Evolutionary conservation across 345 rosid genomes (phyloP).

Genomic region (Lagerstroemia speciosa): DNA sequence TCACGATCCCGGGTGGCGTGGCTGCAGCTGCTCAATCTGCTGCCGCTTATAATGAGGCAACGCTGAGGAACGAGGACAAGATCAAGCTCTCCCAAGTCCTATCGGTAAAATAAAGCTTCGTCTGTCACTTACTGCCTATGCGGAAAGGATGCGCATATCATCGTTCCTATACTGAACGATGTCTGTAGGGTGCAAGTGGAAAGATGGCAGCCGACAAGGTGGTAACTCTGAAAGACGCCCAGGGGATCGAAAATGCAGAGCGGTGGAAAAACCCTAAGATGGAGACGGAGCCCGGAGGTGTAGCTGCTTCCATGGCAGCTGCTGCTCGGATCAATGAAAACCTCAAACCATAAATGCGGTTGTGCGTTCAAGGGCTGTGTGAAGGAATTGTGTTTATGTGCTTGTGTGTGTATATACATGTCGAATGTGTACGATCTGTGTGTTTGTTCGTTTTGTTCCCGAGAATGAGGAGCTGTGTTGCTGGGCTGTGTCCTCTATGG

Average conservation of each 20-base stretch:
- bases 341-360: not conserved
- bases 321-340: conserved; percentile 3
- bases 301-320: not conserved
- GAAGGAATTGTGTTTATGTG: too few species aligned
- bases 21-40: conserved; percentile 24
- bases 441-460: too few species aligned
- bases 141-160: not conserved
- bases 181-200: not conserved
- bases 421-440: too few species aligned
- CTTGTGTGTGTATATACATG: too few species aligned
- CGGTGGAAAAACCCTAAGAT: not conserved
- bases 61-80: conserved; percentile 13
- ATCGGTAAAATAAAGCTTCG: conserved; percentile 5
- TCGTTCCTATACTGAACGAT: not conserved
- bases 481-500: too few species aligned
- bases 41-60: conserved; percentile 14
- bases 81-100: conserved; percentile 18
- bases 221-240: not conserved
- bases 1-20: conserved; percentile 11
- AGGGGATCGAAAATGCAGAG: not conserved
- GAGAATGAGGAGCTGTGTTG: too few species aligned
- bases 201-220: conserved; percentile 1
- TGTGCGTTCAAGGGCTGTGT: too few species aligned
- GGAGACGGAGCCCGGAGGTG: not conserved
- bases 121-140: not conserved